phyloP scores from a whole-genome alignment of 352 stramenopile genomes.

The Thraustochytrium sp. region DNA sequence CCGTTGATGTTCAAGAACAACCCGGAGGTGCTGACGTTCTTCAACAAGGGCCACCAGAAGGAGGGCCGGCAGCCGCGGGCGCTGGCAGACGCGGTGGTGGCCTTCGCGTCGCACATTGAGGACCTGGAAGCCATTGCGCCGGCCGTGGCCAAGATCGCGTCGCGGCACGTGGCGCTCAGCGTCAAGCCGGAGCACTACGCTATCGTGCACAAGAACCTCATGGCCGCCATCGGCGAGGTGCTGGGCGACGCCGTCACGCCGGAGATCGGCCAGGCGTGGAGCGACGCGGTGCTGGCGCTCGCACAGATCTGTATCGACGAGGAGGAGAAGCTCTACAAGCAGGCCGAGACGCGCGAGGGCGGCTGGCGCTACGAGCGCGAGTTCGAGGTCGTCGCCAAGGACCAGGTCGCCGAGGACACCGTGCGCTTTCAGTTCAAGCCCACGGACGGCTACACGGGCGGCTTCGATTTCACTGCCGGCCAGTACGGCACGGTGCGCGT shows the following conservation, averaged over 20 bases:
- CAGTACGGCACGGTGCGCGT: slow-evolving; percentile 62
- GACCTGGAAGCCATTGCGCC: slow-evolving; percentile 56
- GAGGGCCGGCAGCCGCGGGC: slow-evolving; percentile 56
- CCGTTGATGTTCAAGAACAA: slow-evolving; percentile 61
- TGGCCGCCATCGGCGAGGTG: slow-evolving; percentile 60
- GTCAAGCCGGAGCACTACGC: slow-evolving; percentile 65
- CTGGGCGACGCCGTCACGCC: slow-evolving; percentile 58
- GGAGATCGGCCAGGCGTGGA: slow-evolving; percentile 61
- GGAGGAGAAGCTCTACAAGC: slow-evolving; percentile 56
- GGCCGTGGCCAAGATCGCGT: slow-evolving; percentile 59
- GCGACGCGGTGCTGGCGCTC: slow-evolving; percentile 59
- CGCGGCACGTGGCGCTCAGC: slow-evolving; percentile 62
- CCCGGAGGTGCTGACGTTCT: slow-evolving; percentile 61
- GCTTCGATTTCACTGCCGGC: slow-evolving; percentile 56
- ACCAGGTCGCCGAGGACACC: slow-evolving; percentile 56
- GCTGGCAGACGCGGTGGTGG: slow-evolving; percentile 60
- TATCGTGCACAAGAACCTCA: slow-evolving; percentile 60
- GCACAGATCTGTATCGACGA: slow-evolving; percentile 62
- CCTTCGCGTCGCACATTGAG: slow-evolving; percentile 63
- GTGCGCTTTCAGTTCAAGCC: slow-evolving; percentile 61
- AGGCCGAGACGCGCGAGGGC: slow-evolving; percentile 49
- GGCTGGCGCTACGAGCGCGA: slow-evolving; percentile 62
- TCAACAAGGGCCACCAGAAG: slow-evolving; percentile 65
- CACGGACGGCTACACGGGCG: slow-evolving; percentile 51
- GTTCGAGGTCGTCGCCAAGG: slow-evolving; percentile 59